Evolutionary conservation across 306 rosid genomes (phyloP).

Genomic region (Rosa persica): DNA sequence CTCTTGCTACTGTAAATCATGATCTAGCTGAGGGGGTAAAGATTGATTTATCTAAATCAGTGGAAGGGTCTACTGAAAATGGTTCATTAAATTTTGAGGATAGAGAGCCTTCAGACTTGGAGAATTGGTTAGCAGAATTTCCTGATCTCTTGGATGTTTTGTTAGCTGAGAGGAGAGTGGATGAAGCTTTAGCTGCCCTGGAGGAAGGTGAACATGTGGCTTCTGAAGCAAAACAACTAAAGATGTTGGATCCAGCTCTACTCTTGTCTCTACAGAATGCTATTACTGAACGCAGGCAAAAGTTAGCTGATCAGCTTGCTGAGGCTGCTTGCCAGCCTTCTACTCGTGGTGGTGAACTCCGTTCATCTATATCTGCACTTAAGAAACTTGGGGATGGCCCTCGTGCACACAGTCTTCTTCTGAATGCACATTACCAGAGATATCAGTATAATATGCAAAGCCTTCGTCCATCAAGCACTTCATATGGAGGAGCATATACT

Average conservation of each 20-base stretch:
- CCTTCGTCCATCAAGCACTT: slow-evolving; percentile 95
- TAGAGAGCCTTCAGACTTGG: slow-evolving; percentile 67
- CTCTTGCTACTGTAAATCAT: slow-evolving; percentile 93
- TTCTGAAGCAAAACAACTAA: slow-evolving; percentile 65
- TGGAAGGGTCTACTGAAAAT: slow-evolving; percentile 45
- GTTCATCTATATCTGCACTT: slow-evolving; percentile 86
- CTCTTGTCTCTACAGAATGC: slow-evolving; percentile 66
- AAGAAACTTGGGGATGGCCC: slow-evolving; percentile 96
- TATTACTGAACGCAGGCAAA: slow-evolving; percentile 68
- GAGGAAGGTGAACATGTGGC: slow-evolving; percentile 88
- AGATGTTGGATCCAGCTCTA: slow-evolving; percentile 54
- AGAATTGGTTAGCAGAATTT: slow-evolving; percentile 86
- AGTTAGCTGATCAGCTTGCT: slow-evolving; percentile 92
- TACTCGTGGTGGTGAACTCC: slow-evolving; percentile 89
- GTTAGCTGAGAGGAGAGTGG: slow-evolving; percentile 91
- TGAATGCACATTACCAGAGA: slow-evolving; percentile 84
- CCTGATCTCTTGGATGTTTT: slow-evolving; percentile 95
- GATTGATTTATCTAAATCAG: slow-evolving; percentile 55
- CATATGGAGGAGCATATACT: slow-evolving; percentile 97
- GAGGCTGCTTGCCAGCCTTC: slow-evolving; percentile 99
- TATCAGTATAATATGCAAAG: slow-evolving; percentile 91
- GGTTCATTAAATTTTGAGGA: slow-evolving; percentile 48
- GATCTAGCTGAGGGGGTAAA: slow-evolving; percentile 93
- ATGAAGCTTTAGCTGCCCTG: slow-evolving; percentile 83
- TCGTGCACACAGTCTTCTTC: slow-evolving; percentile 83